Percentiles rank a stretch among this genome's conserved stretches.
Conservation (phyloP, 2,329 filamentous ascomycete species). For the Cercospora sp. region DNA sequence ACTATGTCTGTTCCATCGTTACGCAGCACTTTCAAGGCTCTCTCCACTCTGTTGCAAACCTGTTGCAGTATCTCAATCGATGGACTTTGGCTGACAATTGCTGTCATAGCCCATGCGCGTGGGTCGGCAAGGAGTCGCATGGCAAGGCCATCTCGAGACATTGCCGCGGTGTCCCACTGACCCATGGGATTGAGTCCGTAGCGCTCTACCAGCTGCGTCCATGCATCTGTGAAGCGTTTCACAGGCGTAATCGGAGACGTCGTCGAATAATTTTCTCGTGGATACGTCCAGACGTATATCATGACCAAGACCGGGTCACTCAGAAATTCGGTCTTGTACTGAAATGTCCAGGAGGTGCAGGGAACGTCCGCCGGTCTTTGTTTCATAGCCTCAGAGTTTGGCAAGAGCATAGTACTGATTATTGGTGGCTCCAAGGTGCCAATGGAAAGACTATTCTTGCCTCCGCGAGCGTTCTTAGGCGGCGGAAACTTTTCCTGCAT, state of each 20-base stretch:
- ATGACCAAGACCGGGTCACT: background rate
- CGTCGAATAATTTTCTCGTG: background rate
- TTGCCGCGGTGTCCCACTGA: background rate
- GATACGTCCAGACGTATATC: background rate
- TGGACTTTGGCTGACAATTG: background rate
- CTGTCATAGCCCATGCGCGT: background rate
- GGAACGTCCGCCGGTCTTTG: background rate
- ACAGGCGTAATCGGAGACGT: background rate
- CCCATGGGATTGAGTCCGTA: background rate
- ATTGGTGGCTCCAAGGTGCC: background rate
- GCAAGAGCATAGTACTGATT: background rate
- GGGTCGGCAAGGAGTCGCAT: background rate
- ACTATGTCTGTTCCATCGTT: background rate
- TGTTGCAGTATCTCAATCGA: background rate
- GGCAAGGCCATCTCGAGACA: background rate
- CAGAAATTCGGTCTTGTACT: background rate
- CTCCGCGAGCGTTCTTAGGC: background rate
- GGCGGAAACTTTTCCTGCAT: background rate
- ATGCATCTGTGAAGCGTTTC: background rate
- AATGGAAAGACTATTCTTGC: background rate
- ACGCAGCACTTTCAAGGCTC: background rate
- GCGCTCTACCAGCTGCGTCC: background rate
- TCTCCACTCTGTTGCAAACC: background rate
- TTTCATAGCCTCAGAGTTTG: background rate
- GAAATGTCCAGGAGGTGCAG: background rate